These are phyloP conservation scores for Fusarium succisae DNA, from an alignment of 2,329 filamentous ascomycete genomes.

Conservation along the genomic window DNA sequence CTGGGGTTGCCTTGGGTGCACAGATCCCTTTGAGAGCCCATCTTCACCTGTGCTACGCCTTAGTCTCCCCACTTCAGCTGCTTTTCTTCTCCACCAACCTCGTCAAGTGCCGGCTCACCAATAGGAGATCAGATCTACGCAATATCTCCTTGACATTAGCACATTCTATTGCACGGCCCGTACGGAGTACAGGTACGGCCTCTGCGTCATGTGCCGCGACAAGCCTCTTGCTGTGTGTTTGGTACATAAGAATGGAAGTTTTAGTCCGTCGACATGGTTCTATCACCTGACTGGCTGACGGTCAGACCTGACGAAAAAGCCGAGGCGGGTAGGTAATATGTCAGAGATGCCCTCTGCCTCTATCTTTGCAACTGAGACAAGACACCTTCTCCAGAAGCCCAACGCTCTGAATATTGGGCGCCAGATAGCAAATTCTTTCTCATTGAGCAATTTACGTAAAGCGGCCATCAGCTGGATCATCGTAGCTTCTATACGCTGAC, in stretches of 20 bases:
- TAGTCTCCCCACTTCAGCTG: conserved; percentile 26
- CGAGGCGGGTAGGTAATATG: neutral
- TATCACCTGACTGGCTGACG: neutral
- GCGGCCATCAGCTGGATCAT: neutral
- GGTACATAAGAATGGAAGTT: neutral
- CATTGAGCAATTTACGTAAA: neutral
- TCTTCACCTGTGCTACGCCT: conserved; percentile 16
- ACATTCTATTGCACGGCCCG: neutral
- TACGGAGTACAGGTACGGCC: neutral
- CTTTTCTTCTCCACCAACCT: neutral
- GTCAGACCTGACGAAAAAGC: neutral
- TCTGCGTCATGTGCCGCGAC: neutral
- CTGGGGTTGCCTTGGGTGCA: conserved; percentile 12
- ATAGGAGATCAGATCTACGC: conserved; percentile 1
- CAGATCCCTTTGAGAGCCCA: conserved; percentile 16
- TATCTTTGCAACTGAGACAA: neutral
- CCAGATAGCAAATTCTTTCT: neutral
- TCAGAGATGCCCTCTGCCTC: neutral
- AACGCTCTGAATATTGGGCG: neutral
- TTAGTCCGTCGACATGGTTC: neutral
- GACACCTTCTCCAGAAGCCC: neutral
- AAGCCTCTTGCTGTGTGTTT: neutral
- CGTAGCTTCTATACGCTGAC: neutral
- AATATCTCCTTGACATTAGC: neutral
- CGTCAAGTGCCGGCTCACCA: conserved; percentile 25